Evolutionary conservation across 345 rosid genomes (phyloP).

Genomic region (Chamaenerion angustifolium): DNA sequence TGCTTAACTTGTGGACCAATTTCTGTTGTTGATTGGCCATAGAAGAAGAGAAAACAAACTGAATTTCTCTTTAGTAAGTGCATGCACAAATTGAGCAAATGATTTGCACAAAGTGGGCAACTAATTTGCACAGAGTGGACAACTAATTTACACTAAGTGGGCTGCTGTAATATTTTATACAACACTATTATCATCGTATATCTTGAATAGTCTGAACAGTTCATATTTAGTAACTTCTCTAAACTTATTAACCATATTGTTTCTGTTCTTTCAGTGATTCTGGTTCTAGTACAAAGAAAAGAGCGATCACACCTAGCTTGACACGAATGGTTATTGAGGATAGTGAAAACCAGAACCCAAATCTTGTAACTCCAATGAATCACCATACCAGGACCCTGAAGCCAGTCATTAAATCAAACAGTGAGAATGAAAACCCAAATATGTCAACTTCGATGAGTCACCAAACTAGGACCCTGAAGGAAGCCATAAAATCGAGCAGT

Average conservation of each 20-base stretch:
- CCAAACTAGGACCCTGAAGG: conserved; percentile 36
- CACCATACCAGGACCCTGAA: conserved; percentile 35
- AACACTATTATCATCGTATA: neutral
- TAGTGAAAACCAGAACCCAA: conserved; percentile 58
- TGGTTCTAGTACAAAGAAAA: conserved; percentile 41
- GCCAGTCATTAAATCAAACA: conserved; percentile 23
- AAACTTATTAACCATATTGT: neutral
- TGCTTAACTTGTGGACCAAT: too few species aligned
- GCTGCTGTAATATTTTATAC: too few species aligned
- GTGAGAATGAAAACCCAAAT: conserved; percentile 62
- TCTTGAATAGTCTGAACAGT: neutral
- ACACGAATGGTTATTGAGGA: conserved; percentile 27
- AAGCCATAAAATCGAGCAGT: conserved; percentile 36
- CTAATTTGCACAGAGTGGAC: too few species aligned
- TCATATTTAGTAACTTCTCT: conserved; percentile 5
- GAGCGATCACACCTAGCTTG: conserved; percentile 31
- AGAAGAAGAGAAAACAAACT: too few species aligned
- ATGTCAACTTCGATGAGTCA: conserved; percentile 27
- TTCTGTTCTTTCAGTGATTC: conserved; percentile 21
- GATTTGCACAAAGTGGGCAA: too few species aligned
- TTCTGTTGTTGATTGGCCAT: too few species aligned
- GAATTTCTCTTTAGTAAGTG: too few species aligned
- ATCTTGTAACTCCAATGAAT: conserved; percentile 31
- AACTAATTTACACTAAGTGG: too few species aligned
- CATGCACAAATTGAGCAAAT: too few species aligned